These are phyloP conservation scores for Talaromyces stipitatus DNA, from an alignment of 495 filamentous ascomycete genomes.

Conservation along the genomic window DNA sequence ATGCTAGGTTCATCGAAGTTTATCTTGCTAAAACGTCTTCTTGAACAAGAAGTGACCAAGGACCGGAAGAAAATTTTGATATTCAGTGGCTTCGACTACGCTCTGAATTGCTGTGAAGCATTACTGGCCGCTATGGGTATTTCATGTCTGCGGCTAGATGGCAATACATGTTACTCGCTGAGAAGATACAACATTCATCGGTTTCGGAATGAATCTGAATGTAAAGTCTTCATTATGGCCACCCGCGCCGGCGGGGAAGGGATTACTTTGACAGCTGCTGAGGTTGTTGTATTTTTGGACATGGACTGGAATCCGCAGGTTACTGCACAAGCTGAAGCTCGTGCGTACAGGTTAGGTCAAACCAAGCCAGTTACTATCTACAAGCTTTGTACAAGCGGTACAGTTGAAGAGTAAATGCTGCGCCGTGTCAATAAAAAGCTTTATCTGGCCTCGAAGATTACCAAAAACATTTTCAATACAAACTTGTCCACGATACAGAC, in stretches of 20 bases:
- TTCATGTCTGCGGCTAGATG: conserved; percentile 51
- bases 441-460: conserved; percentile 56
- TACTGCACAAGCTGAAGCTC: conserved; percentile 51
- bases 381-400: conserved; percentile 51
- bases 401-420: conserved; percentile 58
- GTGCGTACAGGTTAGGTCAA: conserved; percentile 55
- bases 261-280: conserved; percentile 53
- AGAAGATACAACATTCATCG: conserved; percentile 51
- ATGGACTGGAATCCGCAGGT: conserved; percentile 63
- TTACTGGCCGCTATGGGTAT: conserved; percentile 41
- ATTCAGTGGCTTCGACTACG: conserved; percentile 54
- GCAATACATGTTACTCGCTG: conserved; percentile 42
- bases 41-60: conserved; percentile 48
- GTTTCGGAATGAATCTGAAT: conserved; percentile 45
- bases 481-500: conserved; percentile 2
- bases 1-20: conserved; percentile 56
- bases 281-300: conserved; percentile 56
- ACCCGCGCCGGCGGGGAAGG: conserved; percentile 59
- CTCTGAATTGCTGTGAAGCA: conserved; percentile 54
- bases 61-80: conserved; percentile 54
- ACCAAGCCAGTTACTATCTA: conserved; percentile 50
- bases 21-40: conserved; percentile 53
- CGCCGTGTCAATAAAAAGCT: conserved; percentile 59
- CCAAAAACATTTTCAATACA: conserved; percentile 22
- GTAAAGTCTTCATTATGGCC: conserved; percentile 56